Conservation (phyloP, 495 filamentous ascomycete genomes). For the Hypoxylon lienhwacheense region DNA sequence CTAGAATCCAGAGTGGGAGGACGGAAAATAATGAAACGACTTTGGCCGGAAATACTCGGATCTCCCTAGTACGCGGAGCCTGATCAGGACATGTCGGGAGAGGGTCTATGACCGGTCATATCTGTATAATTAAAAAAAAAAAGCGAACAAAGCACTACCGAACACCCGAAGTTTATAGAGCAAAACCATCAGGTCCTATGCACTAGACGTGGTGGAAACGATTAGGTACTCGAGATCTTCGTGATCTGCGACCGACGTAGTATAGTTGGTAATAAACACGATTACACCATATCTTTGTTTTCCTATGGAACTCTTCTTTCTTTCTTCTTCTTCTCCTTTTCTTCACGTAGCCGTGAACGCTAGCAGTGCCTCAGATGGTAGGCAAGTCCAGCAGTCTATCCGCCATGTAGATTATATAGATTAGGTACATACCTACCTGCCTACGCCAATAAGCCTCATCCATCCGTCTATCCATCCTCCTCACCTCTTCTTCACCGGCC, state of each 20-base stretch:
- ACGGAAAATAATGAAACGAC: slow-evolving; percentile 39
- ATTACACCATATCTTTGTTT: slow-evolving; percentile 13
- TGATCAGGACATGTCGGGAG: neutral
- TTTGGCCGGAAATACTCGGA: neutral
- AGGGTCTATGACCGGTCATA: neutral
- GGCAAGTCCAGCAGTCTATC: no score
- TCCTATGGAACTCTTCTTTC: no score
- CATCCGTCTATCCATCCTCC: neutral
- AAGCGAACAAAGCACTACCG: slow-evolving; percentile 28
- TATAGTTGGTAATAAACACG: slow-evolving; percentile 13
- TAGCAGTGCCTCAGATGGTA: no score
- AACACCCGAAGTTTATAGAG: slow-evolving; percentile 25
- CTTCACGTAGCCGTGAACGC: neutral
- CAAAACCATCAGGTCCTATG: slow-evolving; percentile 23
- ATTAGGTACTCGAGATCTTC: slow-evolving; percentile 1
- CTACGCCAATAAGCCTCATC: no score
- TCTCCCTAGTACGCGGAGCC: neutral
- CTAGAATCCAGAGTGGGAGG: slow-evolving; percentile 55
- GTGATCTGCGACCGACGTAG: neutral
- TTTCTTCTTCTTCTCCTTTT: neutral
- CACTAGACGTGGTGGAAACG: slow-evolving; percentile 33
- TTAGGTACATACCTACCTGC: no score
- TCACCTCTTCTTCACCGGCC: slow-evolving; percentile 68
- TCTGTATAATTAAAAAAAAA: neutral
- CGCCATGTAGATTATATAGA: no score